phyloP scores from a whole-genome alignment of 2,329 filamentous ascomycete species.

The Trematosphaeria pertusa region DNA sequence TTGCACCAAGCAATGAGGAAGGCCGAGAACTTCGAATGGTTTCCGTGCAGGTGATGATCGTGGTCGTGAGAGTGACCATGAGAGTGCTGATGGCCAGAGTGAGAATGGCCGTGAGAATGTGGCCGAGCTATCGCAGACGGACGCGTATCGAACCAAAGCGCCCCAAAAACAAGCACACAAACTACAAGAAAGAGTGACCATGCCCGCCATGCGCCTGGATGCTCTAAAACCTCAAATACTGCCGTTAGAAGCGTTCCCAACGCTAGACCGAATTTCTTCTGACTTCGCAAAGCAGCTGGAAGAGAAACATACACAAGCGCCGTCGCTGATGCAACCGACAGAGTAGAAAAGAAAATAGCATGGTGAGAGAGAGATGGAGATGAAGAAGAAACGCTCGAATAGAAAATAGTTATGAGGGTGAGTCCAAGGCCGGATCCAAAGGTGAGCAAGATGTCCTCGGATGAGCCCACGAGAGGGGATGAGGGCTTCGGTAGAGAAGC shows the following conservation, averaged over 20 bases:
- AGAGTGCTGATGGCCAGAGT: constrained; percentile 39
- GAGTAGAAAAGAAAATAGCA: constrained; percentile 47
- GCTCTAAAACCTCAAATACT: constrained; percentile 32
- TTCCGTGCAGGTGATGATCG: constrained; percentile 49
- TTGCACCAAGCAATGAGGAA: constrained; percentile 74
- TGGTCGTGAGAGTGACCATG: constrained; percentile 33
- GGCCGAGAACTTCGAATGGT: constrained; percentile 73
- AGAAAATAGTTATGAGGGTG: constrained; percentile 45
- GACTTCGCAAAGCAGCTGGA: constrained; percentile 50
- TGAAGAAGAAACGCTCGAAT: constrained; percentile 42
- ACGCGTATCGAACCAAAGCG: constrained; percentile 50
- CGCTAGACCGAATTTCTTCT: constrained; percentile 40
- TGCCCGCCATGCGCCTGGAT: constrained; percentile 19
- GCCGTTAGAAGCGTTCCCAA: constrained; percentile 36
- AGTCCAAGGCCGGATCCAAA: constrained; percentile 49
- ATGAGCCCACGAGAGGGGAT: constrained; percentile 46
- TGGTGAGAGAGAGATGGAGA: constrained; percentile 41
- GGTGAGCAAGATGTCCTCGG: constrained; percentile 52
- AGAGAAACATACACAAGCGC: constrained; percentile 52
- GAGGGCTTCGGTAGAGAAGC: constrained; percentile 41
- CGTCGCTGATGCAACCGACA: constrained; percentile 52
- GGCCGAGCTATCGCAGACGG: constrained; percentile 27
- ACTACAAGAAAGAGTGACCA: constrained; percentile 24
- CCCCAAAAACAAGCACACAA: constrained; percentile 46
- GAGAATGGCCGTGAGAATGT: constrained; percentile 40